phyloP scores from a whole-genome alignment of 2,329 filamentous ascomycete genomes.

The Xenoacremonium recifei region DNA sequence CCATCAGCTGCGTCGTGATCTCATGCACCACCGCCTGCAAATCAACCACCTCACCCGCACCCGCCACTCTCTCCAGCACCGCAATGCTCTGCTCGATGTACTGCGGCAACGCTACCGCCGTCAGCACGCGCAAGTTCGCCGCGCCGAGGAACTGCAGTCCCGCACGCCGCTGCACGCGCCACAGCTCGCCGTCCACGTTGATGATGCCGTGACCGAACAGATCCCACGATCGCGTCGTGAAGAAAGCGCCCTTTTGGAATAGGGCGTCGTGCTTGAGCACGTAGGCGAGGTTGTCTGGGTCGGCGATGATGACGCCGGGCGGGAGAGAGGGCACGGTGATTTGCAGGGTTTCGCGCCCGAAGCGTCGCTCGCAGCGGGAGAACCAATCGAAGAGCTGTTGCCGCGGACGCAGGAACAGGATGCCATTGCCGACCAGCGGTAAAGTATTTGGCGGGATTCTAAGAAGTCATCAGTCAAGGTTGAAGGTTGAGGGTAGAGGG shows the following conservation, averaged over 20 bases:
- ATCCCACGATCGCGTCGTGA: slow-evolving; percentile 59
- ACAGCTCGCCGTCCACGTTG: slow-evolving; percentile 63
- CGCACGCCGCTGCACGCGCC: slow-evolving; percentile 62
- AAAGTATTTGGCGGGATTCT: slow-evolving; percentile 50
- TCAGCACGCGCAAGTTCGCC: slow-evolving; percentile 55
- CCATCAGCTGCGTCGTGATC: slow-evolving; percentile 64
- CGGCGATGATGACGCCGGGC: slow-evolving; percentile 61
- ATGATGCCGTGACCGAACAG: slow-evolving; percentile 67
- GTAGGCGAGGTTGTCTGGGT: slow-evolving; percentile 60
- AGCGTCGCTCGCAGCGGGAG: slow-evolving; percentile 52
- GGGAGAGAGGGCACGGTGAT: slow-evolving; percentile 62
- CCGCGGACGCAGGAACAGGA: slow-evolving; percentile 58
- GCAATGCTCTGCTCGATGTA: slow-evolving; percentile 46
- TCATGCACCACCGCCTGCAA: slow-evolving; percentile 61
- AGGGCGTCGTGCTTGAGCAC: slow-evolving; percentile 60
- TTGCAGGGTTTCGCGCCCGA: slow-evolving; percentile 60
- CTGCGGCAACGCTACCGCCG: slow-evolving; percentile 54
- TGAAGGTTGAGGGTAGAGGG: background rate
- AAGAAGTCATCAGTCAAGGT: background rate
- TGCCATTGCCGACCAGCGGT: slow-evolving; percentile 59
- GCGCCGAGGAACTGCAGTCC: slow-evolving; percentile 58
- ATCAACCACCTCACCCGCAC: slow-evolving; percentile 41
- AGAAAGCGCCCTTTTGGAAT: slow-evolving; percentile 62
- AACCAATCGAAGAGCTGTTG: slow-evolving; percentile 64
- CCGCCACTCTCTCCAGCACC: slow-evolving; percentile 32